Conservation (phyloP, 805 yeast genomes). For the Schwanniomyces occidentalis region DNA sequence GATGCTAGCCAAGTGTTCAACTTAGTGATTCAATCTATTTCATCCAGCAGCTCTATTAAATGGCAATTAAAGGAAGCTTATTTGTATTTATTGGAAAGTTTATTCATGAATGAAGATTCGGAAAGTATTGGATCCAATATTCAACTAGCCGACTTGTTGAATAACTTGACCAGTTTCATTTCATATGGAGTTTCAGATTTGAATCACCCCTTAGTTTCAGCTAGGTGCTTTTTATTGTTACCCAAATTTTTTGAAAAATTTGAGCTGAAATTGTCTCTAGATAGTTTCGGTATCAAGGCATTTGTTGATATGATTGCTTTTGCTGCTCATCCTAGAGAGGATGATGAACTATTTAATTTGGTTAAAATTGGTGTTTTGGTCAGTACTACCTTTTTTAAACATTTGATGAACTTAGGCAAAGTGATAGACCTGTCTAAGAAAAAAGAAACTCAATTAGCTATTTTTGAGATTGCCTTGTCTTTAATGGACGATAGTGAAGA, state of each 20-base stretch:
- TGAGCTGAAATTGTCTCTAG: slow-evolving; percentile 30
- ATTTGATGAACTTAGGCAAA: slow-evolving; percentile 20
- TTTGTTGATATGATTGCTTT: slow-evolving; percentile 27
- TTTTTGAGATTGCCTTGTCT: slow-evolving; percentile 40
- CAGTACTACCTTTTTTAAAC: slow-evolving; percentile 51
- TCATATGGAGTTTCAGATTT: slow-evolving; percentile 5
- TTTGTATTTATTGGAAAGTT: slow-evolving; percentile 39
- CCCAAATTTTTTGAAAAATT: slow-evolving; percentile 62
- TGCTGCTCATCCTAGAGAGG: slow-evolving; percentile 14
- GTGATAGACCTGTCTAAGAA: slow-evolving; percentile 9
- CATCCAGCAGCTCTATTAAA: slow-evolving; percentile 3
- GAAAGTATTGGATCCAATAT: slow-evolving; percentile 16
- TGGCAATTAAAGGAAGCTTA: slow-evolving; percentile 43
- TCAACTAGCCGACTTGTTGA: slow-evolving; percentile 20
- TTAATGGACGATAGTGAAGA: slow-evolving; percentile 68
- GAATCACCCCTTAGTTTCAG: slow-evolving; percentile 35
- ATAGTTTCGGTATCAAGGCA: slow-evolving; percentile 29
- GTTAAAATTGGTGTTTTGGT: slow-evolving; percentile 42
- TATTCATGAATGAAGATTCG: slow-evolving; percentile 43
- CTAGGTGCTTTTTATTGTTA: slow-evolving; percentile 51
- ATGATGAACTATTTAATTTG: slow-evolving; percentile 15
- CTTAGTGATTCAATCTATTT: slow-evolving; percentile 12
- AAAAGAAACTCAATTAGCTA: slow-evolving; percentile 28
- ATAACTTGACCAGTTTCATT: slow-evolving; percentile 13
- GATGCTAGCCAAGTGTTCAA: slow-evolving; percentile 35